Evolutionary conservation across 2,329 filamentous ascomycete genomes (phyloP), one percentile per base, ranked within the genome.

Genomic region (Aureobasidium uvarum): DNA sequence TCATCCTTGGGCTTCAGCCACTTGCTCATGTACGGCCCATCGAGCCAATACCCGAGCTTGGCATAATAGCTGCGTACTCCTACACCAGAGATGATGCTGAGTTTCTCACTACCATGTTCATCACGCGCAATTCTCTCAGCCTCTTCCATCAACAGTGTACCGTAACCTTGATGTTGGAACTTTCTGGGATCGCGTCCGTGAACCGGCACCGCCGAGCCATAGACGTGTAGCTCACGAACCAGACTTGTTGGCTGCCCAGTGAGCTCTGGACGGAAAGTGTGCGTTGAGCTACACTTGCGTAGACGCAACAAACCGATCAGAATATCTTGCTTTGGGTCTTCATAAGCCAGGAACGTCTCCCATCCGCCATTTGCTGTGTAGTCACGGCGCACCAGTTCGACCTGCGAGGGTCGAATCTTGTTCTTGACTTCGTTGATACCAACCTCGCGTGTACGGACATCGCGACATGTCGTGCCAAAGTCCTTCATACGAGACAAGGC

Each of bases 341-440:
- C 95, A 74, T 99, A 99, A 1, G 95, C 93, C 5, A 99, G 82
- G 79, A 99, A 99, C 0, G 95, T 99, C 78, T 99, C 95, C 95
- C 95, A 99, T 28, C 95, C 96, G 45, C 90, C 93, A 75, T 99
- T 99, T 70, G 95, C 95, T 0, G 87, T 85, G 77, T 99, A 99
- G 79, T 99, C 95, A 69, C 95, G 85, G 31, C 95, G 89, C 36
- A 99, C 89, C 23, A 99, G 86, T 81, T 99, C 95, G 66, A 99
- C 91, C 76, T 99, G 94, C 70, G 93, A 96, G 0, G 95, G 95
- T 1, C 94, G 85, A 71, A 99, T 97, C 81, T 98, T 98, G 82
- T 99, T 89, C 81, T 99, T 99, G 69, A 99, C 94, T 79, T 99
- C 95, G 76, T 99, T 99, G 79, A 99, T 93, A 66, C 95, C 95